These are phyloP conservation scores for Chernovozyma aurita DNA, from an alignment of 1,139 yeast species.

Conservation along the genomic window DNA sequence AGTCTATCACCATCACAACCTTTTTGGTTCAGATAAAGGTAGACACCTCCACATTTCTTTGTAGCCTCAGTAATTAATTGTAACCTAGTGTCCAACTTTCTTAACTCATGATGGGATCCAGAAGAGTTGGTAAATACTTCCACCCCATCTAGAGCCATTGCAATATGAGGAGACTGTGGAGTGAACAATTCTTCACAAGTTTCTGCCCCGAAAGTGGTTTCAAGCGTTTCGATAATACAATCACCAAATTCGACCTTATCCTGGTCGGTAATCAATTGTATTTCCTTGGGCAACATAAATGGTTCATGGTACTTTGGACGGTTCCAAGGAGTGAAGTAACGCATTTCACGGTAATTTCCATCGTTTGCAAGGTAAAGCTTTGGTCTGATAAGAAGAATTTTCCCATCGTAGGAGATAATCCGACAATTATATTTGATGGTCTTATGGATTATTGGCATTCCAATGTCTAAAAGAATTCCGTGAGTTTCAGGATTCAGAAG, in stretches of 20 bases:
- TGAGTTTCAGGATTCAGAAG: conserved; percentile 59
- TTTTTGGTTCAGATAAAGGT: conserved; percentile 87
- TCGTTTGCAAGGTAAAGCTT: conserved; percentile 91
- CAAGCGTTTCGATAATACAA: conserved; percentile 76
- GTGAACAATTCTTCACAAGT: conserved; percentile 97
- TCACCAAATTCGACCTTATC: conserved; percentile 76
- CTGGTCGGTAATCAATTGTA: conserved; percentile 64
- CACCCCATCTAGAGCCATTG: conserved; percentile 90
- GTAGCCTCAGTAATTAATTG: conserved; percentile 88
- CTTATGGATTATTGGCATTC: conserved; percentile 89
- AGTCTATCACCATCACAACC: conserved; percentile 98
- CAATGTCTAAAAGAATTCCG: conserved; percentile 82
- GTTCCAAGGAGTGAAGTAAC: conserved; percentile 94
- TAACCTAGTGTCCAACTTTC: conserved; percentile 82
- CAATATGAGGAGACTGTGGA: conserved; percentile 91
- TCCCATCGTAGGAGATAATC: conserved; percentile 71
- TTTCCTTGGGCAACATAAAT: conserved; percentile 63
- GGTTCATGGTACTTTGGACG: conserved; percentile 71
- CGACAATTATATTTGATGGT: conserved; percentile 90
- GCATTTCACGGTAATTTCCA: conserved; percentile 96
- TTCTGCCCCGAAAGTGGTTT: conserved; percentile 89
- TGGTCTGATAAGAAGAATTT: conserved; percentile 83
- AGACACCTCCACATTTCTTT: conserved; percentile 92
- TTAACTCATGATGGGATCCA: conserved; percentile 93
- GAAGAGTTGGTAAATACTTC: conserved; percentile 93